A percentile compares a stretch with the other conserved stretches of the same genome.
Evolutionary conservation across 2,329 filamentous ascomycete species (phyloP).

Genomic region (Aspergillus phoenicis): DNA sequence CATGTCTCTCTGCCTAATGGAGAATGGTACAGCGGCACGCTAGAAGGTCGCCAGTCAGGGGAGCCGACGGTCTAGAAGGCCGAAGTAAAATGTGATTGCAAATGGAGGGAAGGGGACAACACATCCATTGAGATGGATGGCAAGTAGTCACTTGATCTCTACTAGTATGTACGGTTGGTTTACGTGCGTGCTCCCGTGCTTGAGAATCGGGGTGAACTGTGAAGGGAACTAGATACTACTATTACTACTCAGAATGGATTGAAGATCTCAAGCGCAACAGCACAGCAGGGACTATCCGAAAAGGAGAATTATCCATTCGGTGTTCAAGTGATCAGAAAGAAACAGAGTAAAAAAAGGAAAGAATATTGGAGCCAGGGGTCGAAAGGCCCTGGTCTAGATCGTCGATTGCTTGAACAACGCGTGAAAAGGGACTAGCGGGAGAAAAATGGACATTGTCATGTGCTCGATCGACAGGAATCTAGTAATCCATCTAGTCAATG

Average conservation of each 20-base stretch:
- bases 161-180: neutral
- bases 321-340: slow-evolving; percentile 15
- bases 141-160: neutral
- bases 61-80: neutral
- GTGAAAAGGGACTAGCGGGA: slow-evolving; percentile 16
- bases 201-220: neutral
- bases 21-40: slow-evolving; percentile 12
- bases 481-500: neutral
- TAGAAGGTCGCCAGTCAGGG: slow-evolving; percentile 7
- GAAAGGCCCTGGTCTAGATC: slow-evolving; percentile 18
- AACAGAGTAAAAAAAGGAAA: neutral
- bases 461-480: slow-evolving; percentile 22
- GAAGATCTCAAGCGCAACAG: too few species aligned
- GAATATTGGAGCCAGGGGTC: slow-evolving; percentile 14
- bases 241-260: too few species aligned
- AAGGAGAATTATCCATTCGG: slow-evolving; percentile 7
- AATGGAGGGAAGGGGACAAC: neutral
- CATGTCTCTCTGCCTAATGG: slow-evolving; percentile 11
- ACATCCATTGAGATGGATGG: neutral
- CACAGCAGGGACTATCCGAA: neutral
- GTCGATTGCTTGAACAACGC: neutral
- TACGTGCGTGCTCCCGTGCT: neutral
- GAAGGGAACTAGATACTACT: neutral
- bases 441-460: slow-evolving; percentile 25
- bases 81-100: neutral